Conservation (phyloP, 1,139 yeast species). For the Sugiyamaella paludigena region DNA sequence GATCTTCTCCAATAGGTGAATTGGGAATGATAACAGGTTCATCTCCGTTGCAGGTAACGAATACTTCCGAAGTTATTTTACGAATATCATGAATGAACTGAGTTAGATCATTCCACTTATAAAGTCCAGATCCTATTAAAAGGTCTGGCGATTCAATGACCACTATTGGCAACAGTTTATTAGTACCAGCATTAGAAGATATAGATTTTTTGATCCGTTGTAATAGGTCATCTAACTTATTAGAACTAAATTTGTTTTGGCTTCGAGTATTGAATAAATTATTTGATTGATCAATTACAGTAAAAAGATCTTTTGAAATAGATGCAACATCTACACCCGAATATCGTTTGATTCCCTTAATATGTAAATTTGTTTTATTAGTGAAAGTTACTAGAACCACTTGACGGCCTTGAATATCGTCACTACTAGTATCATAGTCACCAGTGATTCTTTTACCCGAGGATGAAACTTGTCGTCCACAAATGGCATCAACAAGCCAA, state of each 20-base stretch:
- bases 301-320: conserved; percentile 12
- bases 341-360: conserved; percentile 25
- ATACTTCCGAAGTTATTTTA: conserved; percentile 7
- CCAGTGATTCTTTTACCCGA: too few species aligned
- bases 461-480: conserved; percentile 29
- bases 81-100: conserved; percentile 8
- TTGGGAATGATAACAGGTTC: conserved; percentile 43
- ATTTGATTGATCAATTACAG: conserved; percentile 36
- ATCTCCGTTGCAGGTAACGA: conserved; percentile 39
- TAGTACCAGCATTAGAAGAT: neutral
- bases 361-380: conserved; percentile 30
- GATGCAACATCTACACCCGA: conserved; percentile 13
- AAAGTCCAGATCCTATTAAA: conserved; percentile 29
- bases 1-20: conserved; percentile 35
- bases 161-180: conserved; percentile 7
- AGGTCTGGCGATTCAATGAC: conserved; percentile 40
- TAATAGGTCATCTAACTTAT: conserved; percentile 9
- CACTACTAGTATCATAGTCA: too few species aligned
- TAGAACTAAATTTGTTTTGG: conserved; percentile 16
- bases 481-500: conserved; percentile 54
- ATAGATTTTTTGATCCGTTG: conserved; percentile 1
- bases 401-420: neutral
- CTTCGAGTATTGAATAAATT: conserved; percentile 26
- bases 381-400: conserved; percentile 23
- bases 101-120: conserved; percentile 11